Evolutionary conservation across 192 early-diverging fungal genomes (phyloP), one percentile per base, ranked within the genome.

Genomic region (Gigaspora rosea): DNA sequence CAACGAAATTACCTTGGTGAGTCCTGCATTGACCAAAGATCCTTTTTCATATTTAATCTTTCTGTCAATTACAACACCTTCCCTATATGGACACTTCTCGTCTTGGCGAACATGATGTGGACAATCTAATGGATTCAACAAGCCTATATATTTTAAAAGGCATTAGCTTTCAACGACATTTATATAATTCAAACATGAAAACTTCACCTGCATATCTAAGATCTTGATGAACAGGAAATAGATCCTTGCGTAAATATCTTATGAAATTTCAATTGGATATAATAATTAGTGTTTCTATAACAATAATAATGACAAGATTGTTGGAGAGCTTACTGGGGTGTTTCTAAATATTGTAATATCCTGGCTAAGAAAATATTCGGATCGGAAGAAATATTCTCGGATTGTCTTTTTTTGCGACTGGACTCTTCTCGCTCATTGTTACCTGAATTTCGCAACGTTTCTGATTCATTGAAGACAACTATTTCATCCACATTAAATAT

Each of bases 401-500:
- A 72, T 36, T 81, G 77, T 20, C 79, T 81, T 20, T 83, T 77
- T 64, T 86, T 83, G 51, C 83, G 77, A 64, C 83, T 73, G n/a
- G 63, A 59, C 15, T 80, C 46, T 65, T 62, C 76, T 54, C 78
- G 76, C 13, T 8, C 0, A 27, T 18, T 51, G 13, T 12, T 2
- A 27, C 20, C 13, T 70, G 54, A 56, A 52, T 74, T 58, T 27
- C 63, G 9, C 16, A 4, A 46, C 5, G 36, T 66, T 20, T 80
- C 73, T 8, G 85, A 82, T 62, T 90, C 89, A 74, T 88, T 84
- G 63, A 90, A 92, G 36, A 92, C 86, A 13, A 92, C 82, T 12
- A 92, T 81, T 81, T 92, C 91, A 75, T 92, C 91, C 5, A 92
- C 87, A 71, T 87, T 85, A 73, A 85, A 86, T 41, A 92, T 76